Evolutionary conservation across 768 basidiomycete genomes (phyloP), one percentile per base, ranked within the genome.

Genomic region (Neoboletus brunneissimus): DNA sequence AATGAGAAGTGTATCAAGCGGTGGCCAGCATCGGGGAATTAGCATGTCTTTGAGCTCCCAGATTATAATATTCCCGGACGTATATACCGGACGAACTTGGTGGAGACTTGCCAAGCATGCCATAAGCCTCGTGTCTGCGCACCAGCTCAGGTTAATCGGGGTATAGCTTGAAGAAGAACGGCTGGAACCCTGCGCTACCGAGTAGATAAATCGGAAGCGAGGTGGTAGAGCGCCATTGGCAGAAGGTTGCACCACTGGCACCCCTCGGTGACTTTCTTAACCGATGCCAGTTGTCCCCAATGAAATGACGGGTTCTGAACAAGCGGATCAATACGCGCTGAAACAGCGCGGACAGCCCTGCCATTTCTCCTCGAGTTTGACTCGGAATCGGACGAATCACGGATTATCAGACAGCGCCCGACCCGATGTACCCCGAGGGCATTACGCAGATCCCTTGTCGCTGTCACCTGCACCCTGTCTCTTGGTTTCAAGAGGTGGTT

Each of bases 351-450:
- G n/a, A 6, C 27, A 22, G 25, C 15, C 38, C 20, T 52, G 37
- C 22, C 49, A n/a, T 44, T 23, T 51, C 43, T 41, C n/a, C 47
- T 34, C 40, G 10, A 23, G n/a, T 61, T 46, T 41, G 11, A n/a
- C n/a, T n/a, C n/a, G n/a, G n/a, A n/a, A 9, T 25, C 25, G 46
- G 27, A 56, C 47, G 50, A 44, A 56, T 56, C 42, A 50, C 20
- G 52, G 51, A 25, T 54, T 20, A 27, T 53, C 34, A 27, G 38
- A 41, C 13, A n/a, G 46, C 40, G 37, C 34, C 60, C 60, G 60
- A 48, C 34, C 60, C 60, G 60, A 48, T 23, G 51, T 51, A 48
- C 43, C 34, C 51, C 46, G 59, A 49, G 20, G 50, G 44, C 29
- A 31, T 12, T 32, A 31, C 49, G 20, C 38, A 32, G 40, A 44